Evolutionary conservation across 2,329 filamentous ascomycete species (phyloP).

Genomic region (Aspergillus quadrilineatus): DNA sequence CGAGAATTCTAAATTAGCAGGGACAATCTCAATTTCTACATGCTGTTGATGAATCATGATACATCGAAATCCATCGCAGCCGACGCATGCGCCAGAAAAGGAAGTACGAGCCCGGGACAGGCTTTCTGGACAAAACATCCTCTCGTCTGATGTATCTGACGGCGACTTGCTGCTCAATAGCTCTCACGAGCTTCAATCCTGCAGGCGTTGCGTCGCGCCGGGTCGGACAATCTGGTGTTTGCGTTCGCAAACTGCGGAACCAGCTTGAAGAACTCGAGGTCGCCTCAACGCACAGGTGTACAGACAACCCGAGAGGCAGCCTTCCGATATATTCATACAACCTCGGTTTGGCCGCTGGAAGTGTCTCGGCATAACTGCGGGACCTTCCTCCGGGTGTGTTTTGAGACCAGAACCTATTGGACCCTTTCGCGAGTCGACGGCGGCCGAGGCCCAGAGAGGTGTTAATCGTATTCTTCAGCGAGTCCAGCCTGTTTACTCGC

Average conservation of each 20-base stretch:
- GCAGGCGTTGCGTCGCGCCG: slow-evolving; percentile 15
- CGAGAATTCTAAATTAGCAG: background rate
- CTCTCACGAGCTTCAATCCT: slow-evolving; percentile 7
- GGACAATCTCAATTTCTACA: slow-evolving; percentile 5
- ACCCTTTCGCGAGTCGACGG: background rate
- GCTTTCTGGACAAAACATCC: background rate
- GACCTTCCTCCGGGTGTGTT: too few species aligned
- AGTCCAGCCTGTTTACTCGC: background rate
- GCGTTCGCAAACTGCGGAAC: slow-evolving; percentile 10
- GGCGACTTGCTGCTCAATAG: slow-evolving; percentile 17
- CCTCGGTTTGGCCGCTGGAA: slow-evolving; percentile 3
- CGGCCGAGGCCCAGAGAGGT: background rate
- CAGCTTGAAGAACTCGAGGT: background rate
- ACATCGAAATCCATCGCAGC: background rate
- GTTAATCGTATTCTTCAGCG: slow-evolving; percentile 1
- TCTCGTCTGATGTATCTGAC: slow-evolving; percentile 14
- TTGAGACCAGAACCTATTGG: background rate
- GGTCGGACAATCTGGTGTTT: slow-evolving; percentile 8
- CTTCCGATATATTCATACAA: background rate
- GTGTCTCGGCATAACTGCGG: background rate
- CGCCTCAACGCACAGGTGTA: background rate
- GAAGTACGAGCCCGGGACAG: background rate
- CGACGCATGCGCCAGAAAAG: background rate
- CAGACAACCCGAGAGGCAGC: background rate
- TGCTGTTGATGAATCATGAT: background rate